Base-by-base conservation (phyloP, 768 basidiomycete species). In the Glaciozyma antarctica region DNA sequence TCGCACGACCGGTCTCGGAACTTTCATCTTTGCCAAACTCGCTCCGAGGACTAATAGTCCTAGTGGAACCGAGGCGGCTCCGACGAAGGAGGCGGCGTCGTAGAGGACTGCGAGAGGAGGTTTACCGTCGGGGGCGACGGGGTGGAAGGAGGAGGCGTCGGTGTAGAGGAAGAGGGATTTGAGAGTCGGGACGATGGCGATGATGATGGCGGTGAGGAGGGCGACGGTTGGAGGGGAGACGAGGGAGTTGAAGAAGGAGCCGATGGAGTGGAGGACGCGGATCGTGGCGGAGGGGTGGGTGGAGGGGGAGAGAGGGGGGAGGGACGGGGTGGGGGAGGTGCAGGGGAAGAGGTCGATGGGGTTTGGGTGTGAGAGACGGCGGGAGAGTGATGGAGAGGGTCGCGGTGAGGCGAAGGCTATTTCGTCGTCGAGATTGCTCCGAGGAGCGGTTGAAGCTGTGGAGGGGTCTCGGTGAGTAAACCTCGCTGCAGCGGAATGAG, bases 31-130 rank as follows among this genome's bases (percentile, higher is more conserved):
- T 0, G 86, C 86, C 5, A 87, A 76, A 0, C 83, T 83, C 5
- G 83, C 83, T 0, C 86, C 86, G 5, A 87, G 78, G 8, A 81
- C 83, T 16, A 85, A 79, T 15, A 87, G 74, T 2, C 84, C 85
- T 2, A 86, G 70, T 0, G 86, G 86, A 0, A 88, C 82, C 5
- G 82, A 81, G 1, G 85, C 85, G 2, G 75, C 81, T 0, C 86
- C 85, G 45, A 86, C 78, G 69, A 87, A 87, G 1, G 77, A 75
- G 0, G 82, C 76, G 0, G 82, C 81, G 62, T 85, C 83, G 57
- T 67, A 66, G 2, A 87, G 52, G 66, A 87, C 81, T 0, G 83
- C 80, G 22, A 87, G 81, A 0, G 86, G 86, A 1, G 86, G 85
- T 65, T 82, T 78, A 0, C 85, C 85, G 68, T 87, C 86, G 0